Base-by-base conservation (phyloP, 164 flowering plant species). In the Kalanchoe fedtschenkoi region DNA sequence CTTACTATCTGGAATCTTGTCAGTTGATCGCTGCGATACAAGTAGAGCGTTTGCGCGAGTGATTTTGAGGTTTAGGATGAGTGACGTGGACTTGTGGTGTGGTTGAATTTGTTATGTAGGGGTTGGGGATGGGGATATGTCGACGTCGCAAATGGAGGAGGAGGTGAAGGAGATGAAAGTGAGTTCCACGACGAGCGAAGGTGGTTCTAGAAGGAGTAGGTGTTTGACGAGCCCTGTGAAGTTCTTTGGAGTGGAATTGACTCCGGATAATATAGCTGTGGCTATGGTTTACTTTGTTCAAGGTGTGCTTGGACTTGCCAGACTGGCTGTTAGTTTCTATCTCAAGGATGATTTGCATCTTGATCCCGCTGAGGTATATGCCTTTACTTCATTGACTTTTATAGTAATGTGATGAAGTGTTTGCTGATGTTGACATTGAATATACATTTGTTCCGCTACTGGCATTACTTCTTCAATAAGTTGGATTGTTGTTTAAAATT, bases 221-320 rank as follows among this genome's bases (percentile, higher is more conserved):
- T 64, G 64, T 66, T 62, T 33, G 3, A 33, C 32, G 17, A 68
- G 75, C 56, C 38, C 64, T 53, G 21, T 80, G 43, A 88, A 69
- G 67, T 76, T 66, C 56, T 87, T 87, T 70, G 97, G 99, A 37
- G 95, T 90, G 66, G 99, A 95, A 5, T 66, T 90, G 71, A 81
- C 95, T 35, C 96, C 99, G 60, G 99, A 95, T 72, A 95, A 75
- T 67, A 68, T 90, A 69, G 99, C 99, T 2, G 89, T 95, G 69
- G 91, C 99, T 1, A 95, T 90, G 99, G 99, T 95, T 38, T 95
- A 95, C 72, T 95, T 95, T 81, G 99, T 95, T 33, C 99, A 95
- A 79, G 99, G 99, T 63, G 99, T 95, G 74, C 74, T 95, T 67
- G 96, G 97, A 58, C 93, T 95, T 53, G 68, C 99, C n/a, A 84